These are phyloP conservation scores for Aureobasidium zeae DNA, from an alignment of 2,329 filamentous ascomycete genomes.

Conservation along the genomic window DNA sequence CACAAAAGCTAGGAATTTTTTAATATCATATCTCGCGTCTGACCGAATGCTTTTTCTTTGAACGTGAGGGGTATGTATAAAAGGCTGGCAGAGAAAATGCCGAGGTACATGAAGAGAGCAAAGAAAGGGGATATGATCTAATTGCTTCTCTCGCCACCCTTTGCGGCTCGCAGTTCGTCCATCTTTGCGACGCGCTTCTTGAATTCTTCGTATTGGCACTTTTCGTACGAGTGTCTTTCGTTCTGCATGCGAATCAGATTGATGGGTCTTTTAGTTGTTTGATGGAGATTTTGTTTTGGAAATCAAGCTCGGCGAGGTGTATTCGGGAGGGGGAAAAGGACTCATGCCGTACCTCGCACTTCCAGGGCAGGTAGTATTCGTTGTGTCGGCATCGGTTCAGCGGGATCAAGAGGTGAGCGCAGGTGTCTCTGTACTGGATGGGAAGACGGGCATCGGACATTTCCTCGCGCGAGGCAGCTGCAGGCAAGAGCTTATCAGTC, in stretches of 20 bases:
- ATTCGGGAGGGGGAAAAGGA: neutral
- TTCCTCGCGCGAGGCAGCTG: constrained; percentile 76
- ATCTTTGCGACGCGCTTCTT: constrained; percentile 98
- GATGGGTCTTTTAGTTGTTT: too few relatives aligned
- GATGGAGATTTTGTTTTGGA: too few relatives aligned
- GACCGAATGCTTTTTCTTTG: too few relatives aligned
- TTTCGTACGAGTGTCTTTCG: constrained; percentile 96
- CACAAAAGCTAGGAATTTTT: too few relatives aligned
- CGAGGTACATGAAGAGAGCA: too few relatives aligned
- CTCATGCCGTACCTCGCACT: constrained; percentile 68
- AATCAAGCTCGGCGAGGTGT: too few relatives aligned
- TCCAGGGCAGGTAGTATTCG: constrained; percentile 93
- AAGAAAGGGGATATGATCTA: too few relatives aligned
- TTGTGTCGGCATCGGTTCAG: constrained; percentile 90
- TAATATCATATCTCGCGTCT: too few relatives aligned
- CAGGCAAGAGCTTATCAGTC: constrained; percentile 16
- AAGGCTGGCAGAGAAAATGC: too few relatives aligned
- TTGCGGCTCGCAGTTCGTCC: constrained; percentile 84
- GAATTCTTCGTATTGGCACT: constrained; percentile 98
- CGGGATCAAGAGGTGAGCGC: constrained; percentile 87
- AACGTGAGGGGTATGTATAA: too few relatives aligned
- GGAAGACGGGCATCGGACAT: constrained; percentile 89
- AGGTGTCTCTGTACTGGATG: constrained; percentile 87
- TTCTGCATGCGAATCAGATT: constrained; percentile 46
- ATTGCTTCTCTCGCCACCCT: constrained; percentile 78